Base-by-base conservation (phyloP, 768 basidiomycete genomes). In the Tephrocybe sp. region DNA sequence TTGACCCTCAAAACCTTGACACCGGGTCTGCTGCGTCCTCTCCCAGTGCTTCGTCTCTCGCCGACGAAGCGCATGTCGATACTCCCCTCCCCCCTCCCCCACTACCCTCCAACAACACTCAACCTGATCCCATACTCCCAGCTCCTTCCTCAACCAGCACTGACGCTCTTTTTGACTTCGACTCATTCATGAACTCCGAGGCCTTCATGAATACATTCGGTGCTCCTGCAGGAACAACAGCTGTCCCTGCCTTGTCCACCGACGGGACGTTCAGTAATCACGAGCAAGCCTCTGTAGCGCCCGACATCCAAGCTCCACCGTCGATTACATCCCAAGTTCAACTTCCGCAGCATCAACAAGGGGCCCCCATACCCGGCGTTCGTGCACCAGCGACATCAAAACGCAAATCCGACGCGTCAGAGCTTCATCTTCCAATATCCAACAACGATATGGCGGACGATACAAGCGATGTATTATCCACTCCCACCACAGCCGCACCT, bases 341-440 rank as follows among this genome's bases (percentile, higher is more conserved):
- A 24, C 25, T 37, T 9, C 40, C 38, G 23, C 44, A 25, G 18
- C 40, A 52, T 16, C 44, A 33, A 34, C 52, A 57, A 43, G 49
- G 45, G 21, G 42, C 45, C 2, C 42, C 54, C 25, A 48, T 51
- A 39, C 54, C 54, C 27, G 53, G 53, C 24, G 42, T 54, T 7
- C 44, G 49, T 31, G 31, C 34, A 6, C 27, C 56, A 13, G 50
- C 38, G 22, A 27, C 38, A 27, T 16, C 53, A 23, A 57, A 57
- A 49, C 56, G 56, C 23, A 57, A 57, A 42, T 55, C 56, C 19
- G 53, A 57, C 33, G 56, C 40, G 0, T 57, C 56, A n/a, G 55
- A 56, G 18, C 24, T 45, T 29, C 27, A 11, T 29, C 5, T 29
- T 29, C 27, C 42, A 16, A 44, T 22, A 44, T 37, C 12, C 25